Conservation (phyloP, 2,329 filamentous ascomycete species). For the Penicillium brevicompactum region DNA sequence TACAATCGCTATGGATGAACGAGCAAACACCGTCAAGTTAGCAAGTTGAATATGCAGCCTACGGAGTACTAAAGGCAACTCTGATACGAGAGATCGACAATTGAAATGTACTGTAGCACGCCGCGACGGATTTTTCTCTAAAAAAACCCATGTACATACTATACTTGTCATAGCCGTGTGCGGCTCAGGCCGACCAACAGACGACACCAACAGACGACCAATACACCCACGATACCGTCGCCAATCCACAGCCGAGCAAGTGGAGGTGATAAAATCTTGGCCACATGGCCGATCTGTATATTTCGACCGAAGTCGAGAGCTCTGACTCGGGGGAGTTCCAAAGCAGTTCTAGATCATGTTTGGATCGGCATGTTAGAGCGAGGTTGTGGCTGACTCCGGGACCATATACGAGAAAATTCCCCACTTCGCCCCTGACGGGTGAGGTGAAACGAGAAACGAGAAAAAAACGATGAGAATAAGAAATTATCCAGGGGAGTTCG, state of each 20-base stretch:
- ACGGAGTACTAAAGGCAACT: constrained; percentile 8
- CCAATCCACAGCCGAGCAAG: background rate
- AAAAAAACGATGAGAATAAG: too few species aligned
- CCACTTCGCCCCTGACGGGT: background rate
- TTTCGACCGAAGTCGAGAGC: background rate
- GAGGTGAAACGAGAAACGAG: background rate
- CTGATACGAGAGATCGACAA: constrained; percentile 24
- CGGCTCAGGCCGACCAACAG: constrained; percentile 23
- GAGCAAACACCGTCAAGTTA: too few species aligned
- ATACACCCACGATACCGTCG: background rate
- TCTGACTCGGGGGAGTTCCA: background rate
- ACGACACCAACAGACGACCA: constrained; percentile 1
- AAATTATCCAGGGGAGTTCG: too few species aligned
- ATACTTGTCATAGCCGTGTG: background rate
- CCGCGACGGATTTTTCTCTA: background rate
- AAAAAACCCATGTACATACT: background rate
- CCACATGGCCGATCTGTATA: background rate
- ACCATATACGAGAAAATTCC: background rate
- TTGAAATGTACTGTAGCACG: background rate
- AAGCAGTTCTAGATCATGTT: constrained; percentile 3
- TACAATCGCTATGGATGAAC: too few species aligned
- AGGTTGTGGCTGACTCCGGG: background rate
- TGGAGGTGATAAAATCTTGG: background rate
- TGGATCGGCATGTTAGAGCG: background rate
- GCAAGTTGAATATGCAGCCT: background rate